Conservation (phyloP, 225 moss, liverwort and hornwort species). For the Bryoerythrophyllum caledonicum region DNA sequence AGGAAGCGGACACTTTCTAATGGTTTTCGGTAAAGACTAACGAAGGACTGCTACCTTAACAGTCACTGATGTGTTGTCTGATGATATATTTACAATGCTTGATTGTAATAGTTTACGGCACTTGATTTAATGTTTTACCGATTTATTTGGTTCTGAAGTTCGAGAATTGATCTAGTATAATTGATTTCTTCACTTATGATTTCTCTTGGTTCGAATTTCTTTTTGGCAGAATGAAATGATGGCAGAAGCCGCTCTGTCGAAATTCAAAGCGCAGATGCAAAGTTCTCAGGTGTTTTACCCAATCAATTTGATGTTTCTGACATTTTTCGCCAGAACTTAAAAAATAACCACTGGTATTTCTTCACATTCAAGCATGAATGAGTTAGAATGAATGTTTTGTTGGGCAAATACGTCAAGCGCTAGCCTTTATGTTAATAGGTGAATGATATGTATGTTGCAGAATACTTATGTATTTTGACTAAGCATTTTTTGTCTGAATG, state of each 20-base stretch:
- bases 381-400: slow-evolving; percentile 7
- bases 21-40: background rate
- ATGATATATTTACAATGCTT: background rate
- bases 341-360: background rate
- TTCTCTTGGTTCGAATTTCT: background rate
- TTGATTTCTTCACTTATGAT: background rate
- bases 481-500: background rate
- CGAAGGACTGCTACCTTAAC: background rate
- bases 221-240: slow-evolving; percentile 83
- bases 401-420: background rate
- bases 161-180: background rate
- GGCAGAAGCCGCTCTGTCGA: slow-evolving; percentile 88
- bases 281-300: slow-evolving; percentile 73
- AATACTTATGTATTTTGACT: background rate
- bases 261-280: slow-evolving; percentile 86
- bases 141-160: background rate
- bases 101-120: background rate
- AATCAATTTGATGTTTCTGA: background rate
- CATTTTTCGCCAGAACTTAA: background rate
- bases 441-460: slow-evolving; percentile 1
- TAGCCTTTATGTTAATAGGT: background rate
- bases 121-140: background rate
- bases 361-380: slow-evolving; percentile 4
- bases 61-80: background rate
- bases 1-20: slow-evolving; percentile 8